Conservation (phyloP, 805 yeast genomes). For the Starmerella potacharoeniae region DNA sequence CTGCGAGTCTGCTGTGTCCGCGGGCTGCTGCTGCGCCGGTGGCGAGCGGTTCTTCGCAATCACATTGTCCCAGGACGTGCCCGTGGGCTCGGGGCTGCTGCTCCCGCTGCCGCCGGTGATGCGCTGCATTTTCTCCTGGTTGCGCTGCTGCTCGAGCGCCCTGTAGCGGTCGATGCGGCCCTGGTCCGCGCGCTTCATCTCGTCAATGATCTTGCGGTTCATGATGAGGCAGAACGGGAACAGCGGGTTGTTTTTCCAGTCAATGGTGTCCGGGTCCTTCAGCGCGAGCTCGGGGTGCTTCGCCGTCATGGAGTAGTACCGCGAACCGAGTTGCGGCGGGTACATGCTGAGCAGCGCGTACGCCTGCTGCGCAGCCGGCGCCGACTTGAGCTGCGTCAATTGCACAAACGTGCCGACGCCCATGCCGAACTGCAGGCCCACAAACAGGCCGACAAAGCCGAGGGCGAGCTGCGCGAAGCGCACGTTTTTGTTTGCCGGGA, state of each 20-base stretch:
- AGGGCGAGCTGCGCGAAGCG: constrained; percentile 18
- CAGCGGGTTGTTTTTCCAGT: constrained; percentile 20
- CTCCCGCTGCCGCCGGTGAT: not conserved
- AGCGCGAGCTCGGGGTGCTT: constrained; percentile 16
- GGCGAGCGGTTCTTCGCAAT: not conserved
- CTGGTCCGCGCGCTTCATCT: not conserved
- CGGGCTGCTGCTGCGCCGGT: not conserved
- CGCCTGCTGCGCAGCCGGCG: constrained; percentile 8
- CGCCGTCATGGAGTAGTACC: constrained; percentile 20
- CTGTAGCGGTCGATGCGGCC: constrained; percentile 1
- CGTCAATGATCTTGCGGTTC: constrained; percentile 8
- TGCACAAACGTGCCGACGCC: constrained; percentile 13
- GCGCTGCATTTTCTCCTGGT: constrained; percentile 2
- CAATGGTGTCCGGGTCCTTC: constrained; percentile 19
- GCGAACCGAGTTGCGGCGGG: constrained; percentile 22
- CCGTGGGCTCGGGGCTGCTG: constrained; percentile 7
- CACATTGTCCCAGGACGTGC: constrained; percentile 18
- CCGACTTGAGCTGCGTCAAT: not conserved
- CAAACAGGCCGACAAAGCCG: constrained; percentile 22
- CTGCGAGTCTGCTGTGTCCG: not conserved
- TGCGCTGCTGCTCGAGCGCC: not conserved
- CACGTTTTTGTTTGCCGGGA: constrained; percentile 9
- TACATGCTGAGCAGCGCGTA: constrained; percentile 16
- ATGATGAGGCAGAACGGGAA: constrained; percentile 22
- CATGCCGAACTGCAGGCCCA: constrained; percentile 17